phyloP scores from a whole-genome alignment of 768 basidiomycete species.

The Kwoniella botswanensis region DNA sequence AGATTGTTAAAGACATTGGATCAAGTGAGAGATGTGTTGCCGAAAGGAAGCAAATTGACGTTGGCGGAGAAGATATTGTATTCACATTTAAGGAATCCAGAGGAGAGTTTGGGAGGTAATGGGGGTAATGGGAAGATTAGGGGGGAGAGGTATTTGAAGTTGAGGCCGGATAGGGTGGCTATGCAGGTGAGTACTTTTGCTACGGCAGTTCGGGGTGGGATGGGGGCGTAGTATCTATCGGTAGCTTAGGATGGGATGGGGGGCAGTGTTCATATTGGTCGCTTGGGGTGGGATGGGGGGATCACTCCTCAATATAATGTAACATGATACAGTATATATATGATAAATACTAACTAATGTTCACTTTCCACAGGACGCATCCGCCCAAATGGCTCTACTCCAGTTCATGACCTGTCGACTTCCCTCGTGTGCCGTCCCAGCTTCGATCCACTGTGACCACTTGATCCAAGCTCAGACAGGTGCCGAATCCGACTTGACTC shows the following conservation, averaged over 20 bases:
- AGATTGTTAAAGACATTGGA: conserved; percentile 72
- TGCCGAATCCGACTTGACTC: conserved; percentile 75
- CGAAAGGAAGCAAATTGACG: conserved; percentile 73
- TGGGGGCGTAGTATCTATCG: neutral
- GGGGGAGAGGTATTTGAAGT: conserved; percentile 87
- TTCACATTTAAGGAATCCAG: conserved; percentile 82
- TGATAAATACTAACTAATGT: neutral
- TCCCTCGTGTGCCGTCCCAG: conserved; percentile 73
- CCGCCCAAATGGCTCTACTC: conserved; percentile 67
- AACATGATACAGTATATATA: too few species aligned
- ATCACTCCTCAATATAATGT: too few species aligned
- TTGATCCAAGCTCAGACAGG: conserved; percentile 92
- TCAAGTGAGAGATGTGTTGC: conserved; percentile 70
- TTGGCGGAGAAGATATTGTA: conserved; percentile 98
- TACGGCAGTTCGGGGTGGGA: neutral
- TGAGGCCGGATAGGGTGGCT: conserved; percentile 89
- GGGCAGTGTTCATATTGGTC: too few species aligned
- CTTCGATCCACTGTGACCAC: conserved; percentile 92
- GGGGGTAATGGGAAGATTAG: conserved; percentile 67
- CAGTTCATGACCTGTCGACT: conserved; percentile 99
- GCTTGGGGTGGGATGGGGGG: neutral
- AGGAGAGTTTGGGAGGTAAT: conserved; percentile 65
- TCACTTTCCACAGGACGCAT: conserved; percentile 57
- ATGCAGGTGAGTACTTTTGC: conserved; percentile 78
- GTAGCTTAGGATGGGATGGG: neutral